These are phyloP conservation scores for Penicillium egyptiacum DNA, from an alignment of 495 filamentous ascomycete genomes.

Conservation along the genomic window DNA sequence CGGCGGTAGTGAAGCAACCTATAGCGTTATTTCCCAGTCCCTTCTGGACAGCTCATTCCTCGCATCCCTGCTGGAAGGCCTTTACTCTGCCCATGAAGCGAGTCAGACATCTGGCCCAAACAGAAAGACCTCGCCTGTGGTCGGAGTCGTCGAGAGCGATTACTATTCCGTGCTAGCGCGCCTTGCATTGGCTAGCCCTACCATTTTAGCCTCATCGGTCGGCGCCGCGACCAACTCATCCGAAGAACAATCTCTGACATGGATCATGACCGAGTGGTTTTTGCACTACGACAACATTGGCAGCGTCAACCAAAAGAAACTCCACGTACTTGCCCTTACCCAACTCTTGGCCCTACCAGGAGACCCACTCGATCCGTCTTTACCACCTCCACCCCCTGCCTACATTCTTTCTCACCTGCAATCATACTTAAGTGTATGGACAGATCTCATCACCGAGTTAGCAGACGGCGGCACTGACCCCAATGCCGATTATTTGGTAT, in stretches of 20 bases:
- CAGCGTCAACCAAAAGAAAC: constrained; percentile 71
- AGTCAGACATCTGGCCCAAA: constrained; percentile 78
- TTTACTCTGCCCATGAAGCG: constrained; percentile 69
- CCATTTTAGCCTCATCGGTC: constrained; percentile 59
- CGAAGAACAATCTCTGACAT: constrained; percentile 56
- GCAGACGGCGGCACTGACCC: constrained; percentile 46
- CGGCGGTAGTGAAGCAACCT: constrained; percentile 64
- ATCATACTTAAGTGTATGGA: constrained; percentile 69
- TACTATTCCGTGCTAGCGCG: constrained; percentile 83
- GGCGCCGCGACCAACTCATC: constrained; percentile 38
- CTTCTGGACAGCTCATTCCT: constrained; percentile 70
- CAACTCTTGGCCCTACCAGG: constrained; percentile 67
- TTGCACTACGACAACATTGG: constrained; percentile 78
- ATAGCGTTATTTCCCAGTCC: constrained; percentile 61
- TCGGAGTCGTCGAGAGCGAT: constrained; percentile 71
- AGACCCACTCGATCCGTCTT: constrained; percentile 42
- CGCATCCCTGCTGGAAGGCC: constrained; percentile 62
- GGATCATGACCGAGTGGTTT: constrained; percentile 89
- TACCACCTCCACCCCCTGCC: constrained; percentile 30
- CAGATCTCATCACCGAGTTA: constrained; percentile 61
- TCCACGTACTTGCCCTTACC: constrained; percentile 79
- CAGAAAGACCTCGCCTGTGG: constrained; percentile 58
- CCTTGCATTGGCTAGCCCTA: constrained; percentile 67
- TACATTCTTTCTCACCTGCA: constrained; percentile 63
- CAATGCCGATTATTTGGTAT: constrained; percentile 56